Conservation (phyloP, 129 eudicot genomes). For the Saussurea involucrata region DNA sequence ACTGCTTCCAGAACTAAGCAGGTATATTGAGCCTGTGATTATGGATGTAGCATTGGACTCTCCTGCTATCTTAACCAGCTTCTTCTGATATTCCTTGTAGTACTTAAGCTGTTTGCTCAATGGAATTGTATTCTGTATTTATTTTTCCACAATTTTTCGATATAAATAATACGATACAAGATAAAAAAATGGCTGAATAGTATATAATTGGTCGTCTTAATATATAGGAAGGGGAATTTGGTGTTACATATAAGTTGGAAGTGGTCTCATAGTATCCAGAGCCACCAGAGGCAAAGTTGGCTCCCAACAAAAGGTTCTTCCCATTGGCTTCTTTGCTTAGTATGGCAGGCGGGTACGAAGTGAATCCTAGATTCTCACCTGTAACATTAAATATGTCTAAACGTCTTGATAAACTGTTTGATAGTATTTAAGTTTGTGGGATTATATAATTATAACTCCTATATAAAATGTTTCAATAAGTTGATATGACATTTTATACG, state of each 20-base stretch:
- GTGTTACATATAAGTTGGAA: conserved; percentile 66
- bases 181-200: background rate
- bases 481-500: too few relatives aligned
- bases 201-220: too few relatives aligned
- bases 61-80: conserved; percentile 51
- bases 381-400: background rate
- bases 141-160: background rate
- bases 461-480: too few relatives aligned
- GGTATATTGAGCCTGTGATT: conserved; percentile 58
- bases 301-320: conserved; percentile 66
- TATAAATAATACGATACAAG: background rate
- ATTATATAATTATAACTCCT: too few relatives aligned
- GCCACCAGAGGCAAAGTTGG: conserved; percentile 88
- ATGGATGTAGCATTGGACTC: conserved; percentile 68
- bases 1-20: conserved; percentile 81
- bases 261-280: conserved; percentile 85
- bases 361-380: conserved; percentile 91
- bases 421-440: background rate
- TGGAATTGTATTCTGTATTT: conserved; percentile 51
- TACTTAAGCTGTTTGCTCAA: conserved; percentile 67
- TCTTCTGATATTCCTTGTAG: conserved; percentile 79
- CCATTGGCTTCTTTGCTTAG: conserved; percentile 70
- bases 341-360: conserved; percentile 68
- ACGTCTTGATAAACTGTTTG: background rate
- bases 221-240: background rate